Percentiles rank a stretch among this genome's conserved stretches.
These are phyloP conservation scores for Pyrus betulifolia DNA, from an alignment of 306 rosid species.

Conservation along the genomic window DNA sequence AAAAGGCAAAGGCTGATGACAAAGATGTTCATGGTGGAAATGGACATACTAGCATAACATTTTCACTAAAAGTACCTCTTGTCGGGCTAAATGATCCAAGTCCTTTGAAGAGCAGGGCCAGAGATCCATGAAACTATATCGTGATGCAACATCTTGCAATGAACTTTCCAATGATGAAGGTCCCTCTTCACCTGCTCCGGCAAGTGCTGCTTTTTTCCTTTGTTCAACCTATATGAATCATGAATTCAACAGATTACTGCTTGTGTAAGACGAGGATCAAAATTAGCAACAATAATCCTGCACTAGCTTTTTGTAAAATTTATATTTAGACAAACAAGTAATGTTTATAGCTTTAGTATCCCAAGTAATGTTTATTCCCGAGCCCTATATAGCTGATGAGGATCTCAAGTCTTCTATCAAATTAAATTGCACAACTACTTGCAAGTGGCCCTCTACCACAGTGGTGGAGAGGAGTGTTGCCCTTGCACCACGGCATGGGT, in stretches of 20 bases:
- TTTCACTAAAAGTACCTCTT: conserved; percentile 52
- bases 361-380: background rate
- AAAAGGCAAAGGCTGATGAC: background rate
- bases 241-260: background rate
- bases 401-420: too few species aligned
- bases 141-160: conserved; percentile 78
- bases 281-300: background rate
- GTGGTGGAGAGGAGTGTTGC: too few species aligned
- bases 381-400: background rate
- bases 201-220: conserved; percentile 80
- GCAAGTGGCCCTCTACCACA: too few species aligned
- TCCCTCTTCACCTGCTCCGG: conserved; percentile 62
- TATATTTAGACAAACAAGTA: background rate
- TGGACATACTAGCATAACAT: background rate
- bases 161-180: conserved; percentile 54
- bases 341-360: background rate
- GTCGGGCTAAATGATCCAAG: conserved; percentile 72
- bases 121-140: conserved; percentile 89
- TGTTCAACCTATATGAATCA: conserved; percentile 65
- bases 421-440: too few species aligned
- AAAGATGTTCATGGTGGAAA: background rate
- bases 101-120: conserved; percentile 88
- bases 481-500: too few species aligned
- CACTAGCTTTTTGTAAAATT: background rate
- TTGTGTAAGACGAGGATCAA: background rate